Evolutionary conservation across 1,284 basidiomycete species (phyloP).

Genomic region (Marasmius tenuissimus): DNA sequence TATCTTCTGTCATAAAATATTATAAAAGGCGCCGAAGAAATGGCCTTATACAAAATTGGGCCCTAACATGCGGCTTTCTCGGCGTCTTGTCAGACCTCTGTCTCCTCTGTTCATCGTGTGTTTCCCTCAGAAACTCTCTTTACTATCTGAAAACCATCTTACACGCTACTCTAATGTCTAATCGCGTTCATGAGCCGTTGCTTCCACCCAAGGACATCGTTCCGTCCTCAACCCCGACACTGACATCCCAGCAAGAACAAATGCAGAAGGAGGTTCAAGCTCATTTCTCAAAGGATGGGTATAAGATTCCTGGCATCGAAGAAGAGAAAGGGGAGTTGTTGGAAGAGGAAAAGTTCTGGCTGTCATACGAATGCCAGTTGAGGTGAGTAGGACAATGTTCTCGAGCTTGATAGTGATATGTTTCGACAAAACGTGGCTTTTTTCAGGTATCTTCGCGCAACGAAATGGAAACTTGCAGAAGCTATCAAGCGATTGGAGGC

Average conservation of each 20-base stretch:
- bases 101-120: too few relatives aligned
- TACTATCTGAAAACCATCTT: neutral
- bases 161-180: slow-evolving; percentile 21
- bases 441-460: neutral
- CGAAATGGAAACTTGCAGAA: slow-evolving; percentile 44
- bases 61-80: too few relatives aligned
- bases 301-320: slow-evolving; percentile 47
- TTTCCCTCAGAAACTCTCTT: neutral
- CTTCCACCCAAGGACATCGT: slow-evolving; percentile 30
- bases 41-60: too few relatives aligned
- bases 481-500: slow-evolving; percentile 65
- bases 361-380: slow-evolving; percentile 70
- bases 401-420: neutral
- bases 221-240: slow-evolving; percentile 30
- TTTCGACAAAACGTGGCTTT: neutral
- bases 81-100: too few relatives aligned
- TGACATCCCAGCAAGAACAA: slow-evolving; percentile 48
- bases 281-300: slow-evolving; percentile 56
- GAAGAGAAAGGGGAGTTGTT: slow-evolving; percentile 45
- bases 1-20: too few relatives aligned
- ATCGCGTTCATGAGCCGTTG: slow-evolving; percentile 34
- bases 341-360: slow-evolving; percentile 76
- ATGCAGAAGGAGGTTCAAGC: slow-evolving; percentile 56
- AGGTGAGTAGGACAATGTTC: slow-evolving; percentile 37
- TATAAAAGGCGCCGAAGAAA: too few relatives aligned